Evolutionary conservation across 2,329 filamentous ascomycete species (phyloP), one percentile per base, ranked within the genome.

Genomic region (Leptodontidium sp.): DNA sequence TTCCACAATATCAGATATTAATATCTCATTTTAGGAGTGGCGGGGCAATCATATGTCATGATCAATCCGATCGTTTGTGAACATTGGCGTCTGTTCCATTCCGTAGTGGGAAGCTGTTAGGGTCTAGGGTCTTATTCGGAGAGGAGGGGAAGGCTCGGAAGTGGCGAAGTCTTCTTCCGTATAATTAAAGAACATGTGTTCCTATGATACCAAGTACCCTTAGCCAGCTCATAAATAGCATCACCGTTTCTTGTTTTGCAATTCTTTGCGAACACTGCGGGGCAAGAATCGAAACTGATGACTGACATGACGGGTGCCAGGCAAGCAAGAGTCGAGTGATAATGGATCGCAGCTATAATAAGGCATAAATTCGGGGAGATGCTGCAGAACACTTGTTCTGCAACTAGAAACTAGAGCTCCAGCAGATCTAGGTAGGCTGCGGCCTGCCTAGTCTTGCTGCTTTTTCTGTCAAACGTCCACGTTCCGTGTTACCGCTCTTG

Each of bases 291-390:
- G n/a, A 24, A 14, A 2, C 55, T 53, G 50, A 53, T 55, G 52
- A 55, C 52, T 26, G 52, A 26, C 17, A 32, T 29, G 52, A 55
- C 9, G 26, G 29, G 8, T 40, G 38, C 11, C 7, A 47, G n/a
- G 45, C 45, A 47, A 21, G 45, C 29, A 32, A 32, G 29, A 32
- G 6, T 47, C 12, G n/a, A 58, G 55, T 17, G n/a, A 40, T 40
- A 15, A 40, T 58, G 32, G 55, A 40, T 58, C 32, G 32, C 15
- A 35, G 26, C 21, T 52, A 29, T 14, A 4, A 43, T 14, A 75
- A 74, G 76, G 75, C 76, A 77, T 77, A 75, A 77, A 58, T 61
- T 76, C 74, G 75, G 76, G 61, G 69, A 59, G 65, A 52, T 40
- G 38, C 72, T 70, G 68, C 70, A 70, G 50, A 50, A 53, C 63